A percentile compares a stretch with the other conserved stretches of the same genome.
Evolutionary conservation across 2,329 filamentous ascomycete species (phyloP).

Genomic region (Zymoseptoria crescenta): DNA sequence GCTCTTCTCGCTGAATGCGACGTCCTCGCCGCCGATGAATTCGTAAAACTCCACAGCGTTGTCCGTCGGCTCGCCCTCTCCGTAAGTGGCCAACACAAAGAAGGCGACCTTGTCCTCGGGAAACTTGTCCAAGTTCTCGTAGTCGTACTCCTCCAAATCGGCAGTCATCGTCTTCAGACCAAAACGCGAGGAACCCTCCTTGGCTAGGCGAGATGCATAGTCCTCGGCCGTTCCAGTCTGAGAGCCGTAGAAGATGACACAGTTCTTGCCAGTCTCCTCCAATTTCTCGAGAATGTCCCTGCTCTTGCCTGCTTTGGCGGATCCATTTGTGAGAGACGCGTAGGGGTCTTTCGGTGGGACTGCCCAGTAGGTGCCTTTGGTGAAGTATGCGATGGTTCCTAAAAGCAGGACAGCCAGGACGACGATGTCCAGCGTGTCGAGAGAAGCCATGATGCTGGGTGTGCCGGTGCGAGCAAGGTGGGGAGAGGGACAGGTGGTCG

Average conservation of each 20-base stretch:
- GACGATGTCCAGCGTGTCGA: constrained; percentile 90
- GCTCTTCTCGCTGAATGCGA: constrained; percentile 66
- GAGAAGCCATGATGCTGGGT: constrained; percentile 67
- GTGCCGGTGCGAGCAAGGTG: neutral
- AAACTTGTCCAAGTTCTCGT: constrained; percentile 82
- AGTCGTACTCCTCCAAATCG: constrained; percentile 96
- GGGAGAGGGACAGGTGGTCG: neutral
- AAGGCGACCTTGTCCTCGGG: constrained; percentile 86
- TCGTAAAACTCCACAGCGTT: constrained; percentile 99
- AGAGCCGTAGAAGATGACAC: constrained; percentile 95
- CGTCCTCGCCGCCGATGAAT: constrained; percentile 77
- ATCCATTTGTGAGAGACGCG: constrained; percentile 62
- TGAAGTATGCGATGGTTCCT: constrained; percentile 91
- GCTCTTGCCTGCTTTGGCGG: constrained; percentile 71
- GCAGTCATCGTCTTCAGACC: constrained; percentile 97
- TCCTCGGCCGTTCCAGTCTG: constrained; percentile 98
- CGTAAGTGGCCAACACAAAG: constrained; percentile 95
- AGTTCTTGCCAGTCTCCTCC: constrained; percentile 93
- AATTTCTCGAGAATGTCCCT: constrained; percentile 92
- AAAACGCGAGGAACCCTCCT: constrained; percentile 94
- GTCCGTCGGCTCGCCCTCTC: constrained; percentile 95
- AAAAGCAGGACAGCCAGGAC: constrained; percentile 80
- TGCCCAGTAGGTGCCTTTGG: constrained; percentile 91
- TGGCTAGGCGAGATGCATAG: constrained; percentile 90
- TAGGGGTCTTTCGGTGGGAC: constrained; percentile 76